Evolutionary conservation across 2,329 filamentous ascomycete genomes (phyloP), one percentile per base, ranked within the genome.

Genomic region (Colletotrichum kahawae): DNA sequence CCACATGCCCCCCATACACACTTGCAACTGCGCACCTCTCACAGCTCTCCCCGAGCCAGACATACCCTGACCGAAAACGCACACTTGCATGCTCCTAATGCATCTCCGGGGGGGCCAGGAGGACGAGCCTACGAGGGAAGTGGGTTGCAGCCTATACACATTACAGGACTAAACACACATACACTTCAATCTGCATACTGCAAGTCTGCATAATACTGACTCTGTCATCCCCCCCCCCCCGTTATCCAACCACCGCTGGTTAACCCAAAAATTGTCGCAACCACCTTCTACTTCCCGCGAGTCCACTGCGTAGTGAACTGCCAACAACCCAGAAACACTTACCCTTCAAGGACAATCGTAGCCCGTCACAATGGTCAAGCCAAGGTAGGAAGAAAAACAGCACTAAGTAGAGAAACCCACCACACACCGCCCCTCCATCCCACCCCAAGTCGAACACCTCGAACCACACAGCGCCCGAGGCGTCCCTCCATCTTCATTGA

Each of bases 401-500:
- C 43, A 48, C 43, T 13, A 48, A 10, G 43, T 9, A 48, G 10
- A 70, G 31, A 38, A 57, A 29, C 21, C 21, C 14, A 57, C 29
- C 18, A 60, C 57, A 60, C 57, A n/a, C 38, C 38, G 38, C 38
- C 38, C 38, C 38, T 43, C 38, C 38, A 43, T 43, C 38, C 38
- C 57, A 24, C 57, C 57, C 57, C 43, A 48, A 48, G 57, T 33
- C 13, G 57, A 33, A 33, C 16, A 71, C 59, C 21, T 43, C 56
- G 65, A 51, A 56, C 70, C 70, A 72, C 56, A 69, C 70, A 72
- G 38, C 56, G 65, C 56, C 56, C 70, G 65, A 72, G 65, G 70
- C 65, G 38, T 57, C 70, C 70, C 64, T 69, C 59, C 65, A 66
- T 43, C 21, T 48, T 65, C 60, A 29, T 33, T 31, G 56, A 60